Base-by-base conservation (phyloP, 805 yeast genomes). In the Yamadazyma philogaea region DNA sequence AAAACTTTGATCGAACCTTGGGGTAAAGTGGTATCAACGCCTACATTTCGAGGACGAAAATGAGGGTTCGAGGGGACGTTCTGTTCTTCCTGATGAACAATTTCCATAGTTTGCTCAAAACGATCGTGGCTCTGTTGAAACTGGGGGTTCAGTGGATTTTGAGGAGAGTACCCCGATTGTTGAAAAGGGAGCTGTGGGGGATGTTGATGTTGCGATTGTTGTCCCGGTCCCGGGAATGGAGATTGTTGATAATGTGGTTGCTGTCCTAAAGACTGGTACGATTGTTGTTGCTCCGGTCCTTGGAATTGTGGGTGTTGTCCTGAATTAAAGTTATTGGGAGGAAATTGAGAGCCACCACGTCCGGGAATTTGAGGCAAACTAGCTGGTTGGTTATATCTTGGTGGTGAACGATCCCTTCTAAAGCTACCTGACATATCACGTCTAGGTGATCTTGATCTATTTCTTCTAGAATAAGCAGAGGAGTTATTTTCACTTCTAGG, bases 1-100 rank as follows among this genome's bases (percentile, higher is more conserved):
- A 78, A 76, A 2, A 91, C 96, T 58, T 84, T 85, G 53, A 91
- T 77, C 32, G 84, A 75, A 33, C 89, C 95, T 36, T 81, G 79
- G 1, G 95, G 93, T 44, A 89, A 66, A 10, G 77, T 64, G 30
- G 77, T 75, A 62, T 90, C 97, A 56, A 73, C 74, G 8, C 82
- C 75, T 34, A 88, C 82, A 43, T 78, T 79, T 55, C 81, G 80
- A n/a, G 83, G 82, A 63, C 95, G 79, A 62, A 68, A 85, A 63
- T 86, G 89, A 2, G 85, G 81, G 39, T 81, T 82, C 2, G 86
- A 82, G 30, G 86, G 87, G 5, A 73, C 64, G 57, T 86, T 86
- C 52, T 68, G 65, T 62, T 86, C 93, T 41, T 81, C 79, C 40
- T 69, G 45, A n/a, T 36, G 34, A 35, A 16, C 33, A 24, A 24